Evolutionary conservation across 1,139 yeast species (phyloP), one percentile per base, ranked within the genome.

Genomic region (Debaryomyces nepalensis): DNA sequence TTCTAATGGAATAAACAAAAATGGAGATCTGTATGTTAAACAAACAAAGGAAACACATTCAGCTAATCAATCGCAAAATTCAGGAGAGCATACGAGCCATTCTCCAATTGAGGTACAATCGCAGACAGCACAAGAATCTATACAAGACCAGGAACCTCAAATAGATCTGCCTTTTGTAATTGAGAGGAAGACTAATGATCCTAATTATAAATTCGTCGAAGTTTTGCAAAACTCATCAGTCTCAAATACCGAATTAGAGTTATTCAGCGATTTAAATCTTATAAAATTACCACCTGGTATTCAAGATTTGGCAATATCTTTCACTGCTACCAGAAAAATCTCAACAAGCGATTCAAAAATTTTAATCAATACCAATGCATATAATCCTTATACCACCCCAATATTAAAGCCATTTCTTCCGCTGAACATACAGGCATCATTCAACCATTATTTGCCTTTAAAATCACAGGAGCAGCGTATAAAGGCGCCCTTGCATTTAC

Each of bases 271-370:
- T 51, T 43, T 57, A 38, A 61, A 71, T 43, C 68, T 83, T 46
- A 59, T 81, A 31, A 68, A 66, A 39, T 61, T 82, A 40, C 91
- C 93, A 4, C 83, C 88, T 5, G 95, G 95, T 21, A 76, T 86
- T 30, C 91, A 86, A 59, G 83, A 82, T 52, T 73, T 81, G 45
- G 73, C 81, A 1, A 57, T 77, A 18, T 77, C 85, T 0, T 77
- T 73, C 53, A 72, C 75, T 5, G 63, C 79, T 1, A 68, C 74
- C 27, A 63, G 78, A 47, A 67, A 59, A 43, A 55, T 59, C 15
- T 51, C 51, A 36, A 27, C 47, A 9, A 52, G 48, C 18, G 58
- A 54, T 34, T 56, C 61, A 48, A 53, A 59, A 51, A 50, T 70
- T 27, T 57, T 70, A 32, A 48, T 56, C 22, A 58, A 58, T 48